Conservation (phyloP, 2,329 filamentous ascomycete genomes). For the Exophiala mesophila region DNA sequence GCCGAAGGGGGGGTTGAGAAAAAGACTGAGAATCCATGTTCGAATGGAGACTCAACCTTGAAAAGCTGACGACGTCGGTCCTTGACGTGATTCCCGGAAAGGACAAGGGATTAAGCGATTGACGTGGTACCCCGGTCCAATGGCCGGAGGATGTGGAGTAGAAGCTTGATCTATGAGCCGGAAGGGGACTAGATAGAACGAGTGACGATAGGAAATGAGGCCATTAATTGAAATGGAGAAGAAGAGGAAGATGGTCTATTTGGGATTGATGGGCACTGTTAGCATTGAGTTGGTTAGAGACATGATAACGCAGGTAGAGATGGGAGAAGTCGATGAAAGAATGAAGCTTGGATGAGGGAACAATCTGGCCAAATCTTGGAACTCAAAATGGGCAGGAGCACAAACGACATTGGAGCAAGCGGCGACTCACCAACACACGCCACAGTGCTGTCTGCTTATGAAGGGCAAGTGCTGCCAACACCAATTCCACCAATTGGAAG, state of each 20-base stretch:
- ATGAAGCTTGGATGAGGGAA: too few species aligned
- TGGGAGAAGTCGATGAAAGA: too few species aligned
- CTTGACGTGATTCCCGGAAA: conserved; percentile 1
- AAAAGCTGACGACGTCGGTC: not conserved
- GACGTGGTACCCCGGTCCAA: conserved; percentile 5
- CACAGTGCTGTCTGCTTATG: too few species aligned
- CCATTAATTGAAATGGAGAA: not conserved
- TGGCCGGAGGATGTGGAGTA: conserved; percentile 6
- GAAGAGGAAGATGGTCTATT: not conserved
- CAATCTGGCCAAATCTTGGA: too few species aligned
- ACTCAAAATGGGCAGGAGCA: too few species aligned
- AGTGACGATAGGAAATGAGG: conserved; percentile 1
- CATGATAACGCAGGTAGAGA: too few species aligned
- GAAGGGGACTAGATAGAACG: conserved; percentile 1
- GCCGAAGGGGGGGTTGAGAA: conserved; percentile 11
- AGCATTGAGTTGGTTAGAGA: too few species aligned
- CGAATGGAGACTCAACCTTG: not conserved
- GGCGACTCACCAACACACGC: too few species aligned
- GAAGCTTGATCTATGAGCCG: not conserved
- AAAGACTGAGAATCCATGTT: conserved; percentile 14
- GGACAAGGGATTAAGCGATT: not conserved
- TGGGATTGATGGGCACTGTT: too few species aligned
- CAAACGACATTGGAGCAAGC: too few species aligned
- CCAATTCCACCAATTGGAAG: too few species aligned
- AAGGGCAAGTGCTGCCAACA: too few species aligned